These are phyloP conservation scores for Aspergillus cejpii DNA, from an alignment of 2,329 filamentous ascomycete genomes.

Conservation along the genomic window DNA sequence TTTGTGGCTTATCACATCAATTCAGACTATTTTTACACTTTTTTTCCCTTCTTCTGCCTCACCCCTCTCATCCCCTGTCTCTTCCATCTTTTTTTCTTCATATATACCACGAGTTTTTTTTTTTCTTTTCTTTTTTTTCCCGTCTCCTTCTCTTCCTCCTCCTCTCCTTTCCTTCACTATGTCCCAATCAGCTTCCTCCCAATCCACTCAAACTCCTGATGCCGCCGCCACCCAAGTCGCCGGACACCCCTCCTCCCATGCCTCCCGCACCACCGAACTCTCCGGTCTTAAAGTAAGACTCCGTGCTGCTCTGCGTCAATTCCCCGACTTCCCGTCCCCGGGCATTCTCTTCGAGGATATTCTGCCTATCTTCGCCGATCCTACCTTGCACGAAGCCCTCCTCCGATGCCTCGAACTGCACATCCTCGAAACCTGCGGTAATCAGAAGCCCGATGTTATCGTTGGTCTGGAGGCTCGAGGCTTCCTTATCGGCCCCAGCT, in stretches of 20 bases:
- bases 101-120: constrained; percentile 8
- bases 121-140: constrained; percentile 11
- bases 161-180: constrained; percentile 28
- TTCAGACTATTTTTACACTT: constrained; percentile 15
- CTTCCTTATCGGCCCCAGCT: constrained; percentile 86
- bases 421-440: constrained; percentile 57
- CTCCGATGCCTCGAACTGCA: constrained; percentile 81
- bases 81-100: constrained; percentile 11
- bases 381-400: constrained; percentile 65
- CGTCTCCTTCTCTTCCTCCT: constrained; percentile 14
- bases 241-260: constrained; percentile 41
- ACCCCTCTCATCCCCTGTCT: constrained; percentile 10
- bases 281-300: constrained; percentile 60
- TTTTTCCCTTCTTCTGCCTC: constrained; percentile 9
- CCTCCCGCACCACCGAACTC: constrained; percentile 50
- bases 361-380: constrained; percentile 85
- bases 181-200: constrained; percentile 31
- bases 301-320: constrained; percentile 69
- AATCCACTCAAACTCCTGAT: constrained; percentile 28
- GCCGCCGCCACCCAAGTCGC: constrained; percentile 38
- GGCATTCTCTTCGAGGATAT: constrained; percentile 98
- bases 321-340: constrained; percentile 82
- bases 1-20: constrained; percentile 13
- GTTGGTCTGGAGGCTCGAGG: constrained; percentile 90
- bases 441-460: constrained; percentile 72